Conservation (phyloP, 78 protist genomes). For the Dictyostelium intermedium region DNA sequence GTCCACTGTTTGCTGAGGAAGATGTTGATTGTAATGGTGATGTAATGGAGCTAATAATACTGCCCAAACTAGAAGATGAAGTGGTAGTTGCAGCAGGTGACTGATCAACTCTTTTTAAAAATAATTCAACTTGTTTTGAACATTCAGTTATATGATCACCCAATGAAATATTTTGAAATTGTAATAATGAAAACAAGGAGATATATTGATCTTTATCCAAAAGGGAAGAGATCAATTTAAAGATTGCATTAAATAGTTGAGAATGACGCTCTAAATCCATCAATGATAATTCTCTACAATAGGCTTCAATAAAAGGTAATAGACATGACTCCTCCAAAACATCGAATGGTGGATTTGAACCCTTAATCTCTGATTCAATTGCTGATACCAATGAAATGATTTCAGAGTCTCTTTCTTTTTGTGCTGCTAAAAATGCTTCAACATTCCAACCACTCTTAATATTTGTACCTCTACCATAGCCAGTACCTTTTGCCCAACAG, state of each 20-base stretch:
- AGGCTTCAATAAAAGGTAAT: slow-evolving; percentile 67
- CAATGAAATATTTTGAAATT: slow-evolving; percentile 42
- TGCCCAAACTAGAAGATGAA: neutral
- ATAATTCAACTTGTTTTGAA: neutral
- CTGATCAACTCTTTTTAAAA: slow-evolving; percentile 28
- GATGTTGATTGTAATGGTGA: neutral
- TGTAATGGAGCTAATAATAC: neutral
- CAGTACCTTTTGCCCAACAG: slow-evolving; percentile 86
- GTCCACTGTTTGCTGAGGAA: neutral
- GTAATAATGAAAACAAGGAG: slow-evolving; percentile 19
- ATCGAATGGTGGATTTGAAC: slow-evolving; percentile 16
- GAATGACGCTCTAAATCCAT: slow-evolving; percentile 76
- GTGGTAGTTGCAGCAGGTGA: neutral
- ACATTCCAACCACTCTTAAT: slow-evolving; percentile 63
- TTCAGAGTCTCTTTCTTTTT: slow-evolving; percentile 66
- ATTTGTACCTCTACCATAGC: slow-evolving; percentile 70
- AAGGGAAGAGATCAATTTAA: slow-evolving; percentile 24
- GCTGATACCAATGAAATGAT: slow-evolving; percentile 25
- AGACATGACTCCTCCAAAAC: slow-evolving; percentile 71
- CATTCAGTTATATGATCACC: neutral
- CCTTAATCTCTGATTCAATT: slow-evolving; percentile 15
- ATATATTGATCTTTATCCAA: slow-evolving; percentile 20
- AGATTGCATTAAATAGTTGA: slow-evolving; percentile 33
- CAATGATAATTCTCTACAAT: slow-evolving; percentile 66
- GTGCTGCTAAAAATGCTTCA: slow-evolving; percentile 65